A percentile compares a stretch with the other conserved stretches of the same genome.
Conservation (phyloP, 2,329 filamentous ascomycete species). For the Penicillium sp. region DNA sequence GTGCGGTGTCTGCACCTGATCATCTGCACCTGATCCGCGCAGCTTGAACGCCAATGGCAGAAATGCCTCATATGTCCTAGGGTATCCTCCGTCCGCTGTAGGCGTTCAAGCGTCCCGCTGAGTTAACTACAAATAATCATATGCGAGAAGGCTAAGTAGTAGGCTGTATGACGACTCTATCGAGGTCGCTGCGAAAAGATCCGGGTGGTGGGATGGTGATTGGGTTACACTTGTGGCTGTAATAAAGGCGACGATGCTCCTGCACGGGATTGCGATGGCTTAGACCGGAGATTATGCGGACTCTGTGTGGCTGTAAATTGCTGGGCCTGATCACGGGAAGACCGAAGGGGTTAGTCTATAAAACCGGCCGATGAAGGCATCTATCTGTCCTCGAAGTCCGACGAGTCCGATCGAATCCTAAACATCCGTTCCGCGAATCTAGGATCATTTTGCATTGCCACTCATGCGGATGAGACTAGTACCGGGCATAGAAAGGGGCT, state of each 20-base stretch:
- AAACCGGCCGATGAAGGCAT: neutral
- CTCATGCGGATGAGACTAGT: neutral
- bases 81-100: neutral
- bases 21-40: neutral
- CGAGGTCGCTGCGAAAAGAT: slow-evolving; percentile 1
- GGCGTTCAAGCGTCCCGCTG: neutral
- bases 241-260: neutral
- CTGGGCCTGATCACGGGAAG: neutral
- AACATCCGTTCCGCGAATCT: too few species aligned
- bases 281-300: neutral
- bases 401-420: neutral
- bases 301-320: neutral
- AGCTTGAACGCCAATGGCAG: neutral
- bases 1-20: neutral
- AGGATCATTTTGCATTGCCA: neutral
- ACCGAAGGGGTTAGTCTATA: neutral
- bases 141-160: neutral
- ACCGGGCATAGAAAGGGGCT: neutral
- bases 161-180: neutral
- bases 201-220: neutral
- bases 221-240: neutral
- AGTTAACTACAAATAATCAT: neutral
- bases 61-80: neutral
- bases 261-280: neutral
- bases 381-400: neutral